Percentiles rank a stretch among this genome's conserved stretches.
phyloP scores from a whole-genome alignment of 305 asterid genomes.

The Fraxinus floribunda region DNA sequence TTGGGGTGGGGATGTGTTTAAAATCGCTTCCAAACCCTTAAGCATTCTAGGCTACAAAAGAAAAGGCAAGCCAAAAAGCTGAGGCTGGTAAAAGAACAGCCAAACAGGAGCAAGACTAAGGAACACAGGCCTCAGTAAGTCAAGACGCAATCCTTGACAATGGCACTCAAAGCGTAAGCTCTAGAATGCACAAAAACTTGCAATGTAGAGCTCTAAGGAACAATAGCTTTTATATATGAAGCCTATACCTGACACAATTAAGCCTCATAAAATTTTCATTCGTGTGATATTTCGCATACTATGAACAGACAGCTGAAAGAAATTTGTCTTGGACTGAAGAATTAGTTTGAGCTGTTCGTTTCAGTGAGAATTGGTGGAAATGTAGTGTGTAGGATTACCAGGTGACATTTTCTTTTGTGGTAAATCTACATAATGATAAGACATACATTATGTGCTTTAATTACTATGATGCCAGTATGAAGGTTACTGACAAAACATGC shows the following conservation, averaged over 20 bases:
- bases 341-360: not conserved
- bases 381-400: not conserved
- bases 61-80: not conserved
- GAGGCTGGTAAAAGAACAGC: not conserved
- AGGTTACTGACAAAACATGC: not conserved
- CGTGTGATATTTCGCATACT: not conserved
- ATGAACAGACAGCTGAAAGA: not conserved
- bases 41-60: conserved; percentile 2
- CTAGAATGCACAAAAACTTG: conserved; percentile 1
- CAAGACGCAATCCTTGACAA: not conserved
- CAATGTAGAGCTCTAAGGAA: not conserved
- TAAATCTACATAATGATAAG: not conserved
- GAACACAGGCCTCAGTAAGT: not conserved
- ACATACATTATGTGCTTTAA: not conserved
- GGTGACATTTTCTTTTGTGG: not conserved
- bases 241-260: not conserved
- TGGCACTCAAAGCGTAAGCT: not conserved
- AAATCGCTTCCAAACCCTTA: not conserved
- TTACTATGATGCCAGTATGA: not conserved
- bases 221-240: not conserved
- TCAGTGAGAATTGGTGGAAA: conserved; percentile 3
- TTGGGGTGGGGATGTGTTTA: not conserved
- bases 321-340: not conserved
- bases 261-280: not conserved
- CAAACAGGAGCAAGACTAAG: not conserved